Base-by-base conservation (phyloP, 2,329 filamentous ascomycete species). In the Coleophoma crateriformis region DNA sequence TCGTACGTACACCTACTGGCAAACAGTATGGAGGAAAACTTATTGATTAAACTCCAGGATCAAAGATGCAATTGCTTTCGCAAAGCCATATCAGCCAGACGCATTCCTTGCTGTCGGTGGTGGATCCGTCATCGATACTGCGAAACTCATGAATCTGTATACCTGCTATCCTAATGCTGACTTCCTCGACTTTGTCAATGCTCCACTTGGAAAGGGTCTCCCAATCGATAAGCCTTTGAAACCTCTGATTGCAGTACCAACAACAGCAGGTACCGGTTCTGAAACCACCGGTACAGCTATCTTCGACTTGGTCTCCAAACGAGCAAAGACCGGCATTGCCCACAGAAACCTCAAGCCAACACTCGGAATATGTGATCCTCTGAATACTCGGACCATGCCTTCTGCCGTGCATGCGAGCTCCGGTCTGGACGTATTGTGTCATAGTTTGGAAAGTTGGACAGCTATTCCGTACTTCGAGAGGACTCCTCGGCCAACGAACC, bases 271-370 rank as follows among this genome's bases (percentile, higher is more conserved):
- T 40, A 95, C 89, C 0, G 89, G 89, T 4, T 94, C 88, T 48
- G 94, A 99, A 70, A 99, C 94, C 1, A 99, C 94, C 0, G 95
- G 94, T 17, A 99, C 94, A 0, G 95, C 95, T 47, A 99, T 99
- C 69, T 99, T 99, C 67, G 94, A 99, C 63, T 79, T 99, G 0
- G 89, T 95, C 2, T 82, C 85, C 42, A 90, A 90, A 68, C 86
- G 87, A 50, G 90, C 91, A 45, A 99, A 99, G 74, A 99, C 94
- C 0, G 94, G 94, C 46, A 88, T 99, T 56, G 92, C 94, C 2
- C 94, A 97, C 73, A 83, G 95, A 46, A 95, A 94, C 64, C 78
- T 99, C 50, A 99, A 97, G 71, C 94, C 94, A 2, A 96, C 90
- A 0, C 79, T 99, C 7, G 94, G 94, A 40, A 92, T 99, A 62